Base-by-base conservation (phyloP, 768 basidiomycete genomes). In the Lactarius hengduanensis region DNA sequence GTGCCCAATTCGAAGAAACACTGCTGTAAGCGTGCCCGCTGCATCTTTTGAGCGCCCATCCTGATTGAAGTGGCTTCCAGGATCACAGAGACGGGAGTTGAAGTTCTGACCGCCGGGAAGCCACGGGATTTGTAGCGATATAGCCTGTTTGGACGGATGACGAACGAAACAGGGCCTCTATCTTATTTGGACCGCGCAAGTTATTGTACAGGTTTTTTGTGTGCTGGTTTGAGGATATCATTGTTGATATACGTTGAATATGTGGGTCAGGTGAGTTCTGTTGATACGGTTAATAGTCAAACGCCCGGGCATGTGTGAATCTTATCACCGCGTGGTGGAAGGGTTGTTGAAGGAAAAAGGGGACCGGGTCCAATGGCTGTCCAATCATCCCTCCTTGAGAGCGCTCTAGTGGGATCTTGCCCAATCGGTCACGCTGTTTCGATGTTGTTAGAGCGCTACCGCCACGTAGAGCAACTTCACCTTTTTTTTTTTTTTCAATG, bases 1-100 rank as follows among this genome's bases (percentile, higher is more conserved):
- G 92, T 67, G 97, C 97, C 1, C 97, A 99, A 73, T 99, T 98
- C 74, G 97, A 99, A 76, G 97, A 99, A 73, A 98, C 96, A 1
- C 79, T 99, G 41, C 77, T 99, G 95, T 96, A 73, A 72, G 94
- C 84, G 45, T 59, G 26, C 20, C 56, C 38, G 8, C n/a, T 22
- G 10, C 57, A 45, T 34, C 28, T 20, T 53, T 70, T 53, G 43
- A 41, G 55, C 57, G 30, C 43, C 54, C 59, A 32, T 57, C 53
- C 57, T 68, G 60, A 67, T 63, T 79, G 58, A 74, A 65, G 40
- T 47, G 38, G 20, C 30, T 22, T 59, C 58, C 73, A 97, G 95
- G 61, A 88, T 98, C 72, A 97, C 95, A 34, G 94, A 95, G 72
- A 90, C 86, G 26, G 95, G 95, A 3, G 89, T 90, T 38, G 95